Conservation (phyloP, 2,329 filamentous ascomycete genomes). For the Nigrospora osmanthi region DNA sequence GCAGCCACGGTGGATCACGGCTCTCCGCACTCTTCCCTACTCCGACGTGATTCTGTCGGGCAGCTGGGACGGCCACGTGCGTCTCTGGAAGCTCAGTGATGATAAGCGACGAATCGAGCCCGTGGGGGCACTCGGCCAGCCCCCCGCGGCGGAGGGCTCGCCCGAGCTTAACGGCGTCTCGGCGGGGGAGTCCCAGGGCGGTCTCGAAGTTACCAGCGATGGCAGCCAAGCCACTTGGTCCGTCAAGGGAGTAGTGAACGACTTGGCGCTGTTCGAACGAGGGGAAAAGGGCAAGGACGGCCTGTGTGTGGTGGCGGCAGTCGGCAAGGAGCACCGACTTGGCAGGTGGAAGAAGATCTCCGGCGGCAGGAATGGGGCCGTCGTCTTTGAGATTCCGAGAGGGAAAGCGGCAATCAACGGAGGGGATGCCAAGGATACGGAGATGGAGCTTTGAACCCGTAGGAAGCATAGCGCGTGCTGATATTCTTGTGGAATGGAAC, state of each 20-base stretch:
- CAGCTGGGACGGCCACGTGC: conserved; percentile 86
- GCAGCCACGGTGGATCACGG: conserved; percentile 83
- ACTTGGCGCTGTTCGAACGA: conserved; percentile 78
- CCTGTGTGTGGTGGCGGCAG: conserved; percentile 75
- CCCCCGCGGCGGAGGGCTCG: conserved; percentile 2
- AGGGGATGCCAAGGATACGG: conserved; percentile 1
- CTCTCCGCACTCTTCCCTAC: conserved; percentile 77
- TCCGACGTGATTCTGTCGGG: conserved; percentile 85
- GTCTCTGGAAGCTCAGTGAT: conserved; percentile 76
- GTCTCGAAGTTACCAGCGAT: conserved; percentile 14
- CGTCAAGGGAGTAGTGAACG: conserved; percentile 77
- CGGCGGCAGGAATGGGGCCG: conserved; percentile 70
- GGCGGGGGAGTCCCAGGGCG: conserved; percentile 7
- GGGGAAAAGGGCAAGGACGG: conserved; percentile 71
- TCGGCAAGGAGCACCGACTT: conserved; percentile 79
- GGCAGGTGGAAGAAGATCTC: conserved; percentile 68
- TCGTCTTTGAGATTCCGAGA: conserved; percentile 73
- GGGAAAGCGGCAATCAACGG: conserved; percentile 16
- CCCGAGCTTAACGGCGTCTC: conserved; percentile 14
- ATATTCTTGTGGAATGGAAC: not conserved
- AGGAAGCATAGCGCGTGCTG: not conserved
- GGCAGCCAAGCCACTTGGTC: conserved; percentile 9
- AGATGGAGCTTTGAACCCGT: not conserved
- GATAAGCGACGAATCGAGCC: conserved; percentile 75
- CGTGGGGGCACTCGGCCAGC: conserved; percentile 56